phyloP scores from a whole-genome alignment of 2,329 filamentous ascomycete species.

The Metarhizium guizhouense region DNA sequence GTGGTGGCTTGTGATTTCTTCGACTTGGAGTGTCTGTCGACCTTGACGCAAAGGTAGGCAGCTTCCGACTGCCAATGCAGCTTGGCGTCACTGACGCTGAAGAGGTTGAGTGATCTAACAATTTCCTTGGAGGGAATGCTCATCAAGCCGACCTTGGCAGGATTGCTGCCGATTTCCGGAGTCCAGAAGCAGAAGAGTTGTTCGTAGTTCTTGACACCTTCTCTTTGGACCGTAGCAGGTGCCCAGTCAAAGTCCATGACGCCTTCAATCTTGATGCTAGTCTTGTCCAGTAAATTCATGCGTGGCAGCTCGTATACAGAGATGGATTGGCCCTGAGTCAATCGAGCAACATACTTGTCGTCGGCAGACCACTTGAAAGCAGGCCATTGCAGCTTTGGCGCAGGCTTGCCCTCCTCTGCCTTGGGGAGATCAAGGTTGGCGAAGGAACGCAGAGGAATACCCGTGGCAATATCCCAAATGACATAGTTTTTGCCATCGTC shows the following conservation, averaged over 20 bases:
- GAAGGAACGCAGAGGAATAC: conserved; percentile 86
- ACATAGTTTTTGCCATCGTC: conserved; percentile 99
- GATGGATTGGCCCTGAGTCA: conserved; percentile 81
- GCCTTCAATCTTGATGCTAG: conserved; percentile 90
- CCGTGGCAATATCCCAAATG: conserved; percentile 92
- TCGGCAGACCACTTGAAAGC: conserved; percentile 99
- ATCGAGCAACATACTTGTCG: conserved; percentile 90
- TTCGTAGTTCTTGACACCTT: conserved; percentile 84
- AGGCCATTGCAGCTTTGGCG: conserved; percentile 91
- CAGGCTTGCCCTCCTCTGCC: conserved; percentile 48
- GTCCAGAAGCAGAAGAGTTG: conserved; percentile 99
- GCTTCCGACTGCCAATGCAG: conserved; percentile 97
- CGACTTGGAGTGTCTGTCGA: conserved; percentile 96
- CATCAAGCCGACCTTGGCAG: conserved; percentile 95
- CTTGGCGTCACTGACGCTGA: conserved; percentile 96
- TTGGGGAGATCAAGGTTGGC: conserved; percentile 75
- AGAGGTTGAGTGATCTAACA: conserved; percentile 88
- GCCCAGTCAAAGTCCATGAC: conserved; percentile 98
- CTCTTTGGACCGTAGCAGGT: conserved; percentile 70
- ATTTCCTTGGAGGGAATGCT: conserved; percentile 91
- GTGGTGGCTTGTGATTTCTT: conserved; percentile 98
- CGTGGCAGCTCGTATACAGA: conserved; percentile 82
- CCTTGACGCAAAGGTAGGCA: conserved; percentile 94
- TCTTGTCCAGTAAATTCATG: conserved; percentile 87
- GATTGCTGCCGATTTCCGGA: conserved; percentile 94